Base-by-base conservation (phyloP, 306 rosid genomes). In the Alnus glutinosa region DNA sequence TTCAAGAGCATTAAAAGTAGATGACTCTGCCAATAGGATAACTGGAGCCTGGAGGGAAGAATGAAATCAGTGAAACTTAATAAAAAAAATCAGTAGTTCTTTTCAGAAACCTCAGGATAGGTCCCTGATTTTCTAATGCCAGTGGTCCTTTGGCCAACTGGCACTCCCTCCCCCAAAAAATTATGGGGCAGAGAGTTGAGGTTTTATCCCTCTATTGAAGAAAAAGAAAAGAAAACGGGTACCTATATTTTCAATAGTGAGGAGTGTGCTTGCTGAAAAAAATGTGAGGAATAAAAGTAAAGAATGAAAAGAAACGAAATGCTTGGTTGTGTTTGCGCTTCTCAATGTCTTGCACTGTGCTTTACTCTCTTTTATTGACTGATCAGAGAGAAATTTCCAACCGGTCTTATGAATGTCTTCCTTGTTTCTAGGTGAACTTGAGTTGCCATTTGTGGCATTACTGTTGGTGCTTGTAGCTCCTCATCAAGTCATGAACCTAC, bases 401-500 rank as follows among this genome's bases (percentile, higher is more conserved):
- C 19, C 47, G 15, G 55, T 5, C 39, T 9, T 64, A 30, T 62
- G 69, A 78, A 47, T 74, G 78, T 62, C 59, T 77, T 71, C 51
- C 75, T 72, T 63, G 44, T 79, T 80, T 83, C 18, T 61, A 96
- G 99, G 89, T 70, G 96, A 93, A 81, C 94, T 96, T 47, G 99
- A 96, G 86, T 82, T 96, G 88, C 97, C 98, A 48, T 90, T 93
- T 83, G 57, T 85, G 52, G 88, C 97, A 71, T 71, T 90, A n/a
- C 88, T 96, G 58, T 78, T 96, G 83, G 89, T 87, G 81, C 86
- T 96, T 37, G 85, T 91, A 74, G 88, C 98, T 68, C 99, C 99
- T n/a, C 39, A 79, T 68, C 97, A 91, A 82, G 96, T 84, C 61
- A 19, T 79, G 83, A 77, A 73, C 37, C 57, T 90, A 36, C 91